Conservation (phyloP, 805 yeast genomes). For the Dipodascus albidus region DNA sequence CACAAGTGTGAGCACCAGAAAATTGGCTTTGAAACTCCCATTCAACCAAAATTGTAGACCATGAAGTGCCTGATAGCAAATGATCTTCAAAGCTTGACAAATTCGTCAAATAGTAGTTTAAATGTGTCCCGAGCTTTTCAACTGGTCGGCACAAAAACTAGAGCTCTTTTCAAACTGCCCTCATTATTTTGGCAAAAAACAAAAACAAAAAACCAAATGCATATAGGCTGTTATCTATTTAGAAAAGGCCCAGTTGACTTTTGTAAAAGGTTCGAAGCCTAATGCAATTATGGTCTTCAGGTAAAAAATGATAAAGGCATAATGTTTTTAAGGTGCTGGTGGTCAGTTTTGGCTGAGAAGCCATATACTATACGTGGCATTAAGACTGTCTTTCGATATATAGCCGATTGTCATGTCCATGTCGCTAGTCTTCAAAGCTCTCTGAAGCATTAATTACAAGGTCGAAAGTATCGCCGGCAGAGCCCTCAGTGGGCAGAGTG, state of each 20-base stretch:
- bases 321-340: not conserved
- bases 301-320: not conserved
- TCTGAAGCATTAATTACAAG: not conserved
- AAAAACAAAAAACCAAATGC: too few relatives aligned
- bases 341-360: not conserved
- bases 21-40: too few relatives aligned
- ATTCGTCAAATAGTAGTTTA: too few relatives aligned
- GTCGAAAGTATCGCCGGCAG: not conserved
- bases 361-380: not conserved
- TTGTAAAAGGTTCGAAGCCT: not conserved
- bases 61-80: not conserved
- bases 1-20: not conserved
- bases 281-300: not conserved
- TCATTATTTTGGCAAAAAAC: too few relatives aligned
- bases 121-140: too few relatives aligned
- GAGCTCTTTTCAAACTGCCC: too few relatives aligned
- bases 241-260: too few relatives aligned
- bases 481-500: not conserved
- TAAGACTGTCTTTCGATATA: not conserved
- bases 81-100: not conserved
- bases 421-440: not conserved
- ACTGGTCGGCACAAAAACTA: too few relatives aligned
- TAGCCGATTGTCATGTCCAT: not conserved
- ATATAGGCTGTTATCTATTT: too few relatives aligned
- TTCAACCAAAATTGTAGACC: too few relatives aligned